Evolutionary conservation across 176 grass and related monocot genomes (phyloP), one percentile per base, ranked within the genome.

Genomic region (Cymbopogon citratus): DNA sequence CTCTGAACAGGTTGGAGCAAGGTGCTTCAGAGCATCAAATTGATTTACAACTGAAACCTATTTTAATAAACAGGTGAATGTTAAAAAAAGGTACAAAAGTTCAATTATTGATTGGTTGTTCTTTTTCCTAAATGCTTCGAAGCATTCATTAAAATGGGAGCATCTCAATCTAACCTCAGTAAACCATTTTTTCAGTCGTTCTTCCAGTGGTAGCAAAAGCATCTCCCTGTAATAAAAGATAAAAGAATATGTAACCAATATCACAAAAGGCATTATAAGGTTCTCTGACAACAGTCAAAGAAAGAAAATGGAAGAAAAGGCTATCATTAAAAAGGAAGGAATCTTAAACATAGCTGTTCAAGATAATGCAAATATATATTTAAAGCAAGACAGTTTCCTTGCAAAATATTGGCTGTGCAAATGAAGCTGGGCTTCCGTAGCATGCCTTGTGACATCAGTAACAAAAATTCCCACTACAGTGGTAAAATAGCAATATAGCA

Each of bases 11-110:
- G 69, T 80, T 67, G 84, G 87, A 82, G 89, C 87, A 89, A 94
- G 92, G 84, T 94, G 78, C 80, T 85, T 82, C 34, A 94, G 83
- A 77, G 89, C 81, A 82, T 87, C 77, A 85, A 94, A 94, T 68
- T 3, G 44, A 75, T 85, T 94, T 56, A 94, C 87, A 69, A 89
- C 73, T 25, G 84, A 91, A 73, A 83, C 74, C 91, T 94, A 35
- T 62, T 83, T 75, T 27, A 51, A n/a, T n/a, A n/a, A 86, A 70
- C 15, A 80, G 64, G 11, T 41, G 15, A 26, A 39, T 18, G 8
- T 49, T 6, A 36, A 49, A 35, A 11, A 23, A 23, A 23, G 3
- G 25, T 62, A 87, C 15, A 63, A 63, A 69, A 38, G 27, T 46
- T 28, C 31, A 70, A 19, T 7, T 27, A 54, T 38, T 38, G 11